A percentile compares a stretch with the other conserved stretches of the same genome.
Evolutionary conservation across 208 protist species (phyloP).

Genomic region (Leishmania martiniquensis): DNA sequence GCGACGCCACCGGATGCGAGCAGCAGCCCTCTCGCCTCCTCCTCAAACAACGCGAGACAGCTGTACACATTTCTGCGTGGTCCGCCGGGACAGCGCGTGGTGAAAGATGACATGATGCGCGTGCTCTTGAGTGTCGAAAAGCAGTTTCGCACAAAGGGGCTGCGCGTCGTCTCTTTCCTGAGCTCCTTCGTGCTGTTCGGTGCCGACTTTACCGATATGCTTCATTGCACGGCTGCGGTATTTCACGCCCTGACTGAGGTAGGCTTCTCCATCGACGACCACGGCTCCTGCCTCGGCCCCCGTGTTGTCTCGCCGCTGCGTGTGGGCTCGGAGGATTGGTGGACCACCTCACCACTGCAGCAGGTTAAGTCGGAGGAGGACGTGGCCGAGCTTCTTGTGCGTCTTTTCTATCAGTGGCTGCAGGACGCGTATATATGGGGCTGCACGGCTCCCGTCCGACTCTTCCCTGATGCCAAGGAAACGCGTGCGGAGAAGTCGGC

Average conservation of each 20-base stretch:
- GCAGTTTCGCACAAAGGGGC: constrained; percentile 39
- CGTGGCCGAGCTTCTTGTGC: constrained; percentile 40
- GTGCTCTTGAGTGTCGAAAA: constrained; percentile 39
- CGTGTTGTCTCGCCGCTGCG: constrained; percentile 32
- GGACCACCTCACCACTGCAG: constrained; percentile 49
- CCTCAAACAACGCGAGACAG: background rate
- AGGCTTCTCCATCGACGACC: constrained; percentile 44
- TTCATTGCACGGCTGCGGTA: constrained; percentile 64
- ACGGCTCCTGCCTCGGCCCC: constrained; percentile 53
- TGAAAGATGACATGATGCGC: constrained; percentile 46
- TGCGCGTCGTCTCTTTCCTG: constrained; percentile 48
- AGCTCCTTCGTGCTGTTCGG: constrained; percentile 51
- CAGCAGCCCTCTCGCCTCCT: background rate
- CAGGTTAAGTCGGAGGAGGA: constrained; percentile 39
- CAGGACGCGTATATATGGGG: constrained; percentile 64
- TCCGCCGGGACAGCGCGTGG: constrained; percentile 48
- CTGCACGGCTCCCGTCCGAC: constrained; percentile 42
- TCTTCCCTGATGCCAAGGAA: constrained; percentile 27
- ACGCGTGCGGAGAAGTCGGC: constrained; percentile 15
- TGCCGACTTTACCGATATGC: constrained; percentile 50
- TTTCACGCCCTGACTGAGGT: constrained; percentile 55
- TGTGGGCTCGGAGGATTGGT: constrained; percentile 25
- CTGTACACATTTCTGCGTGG: constrained; percentile 60
- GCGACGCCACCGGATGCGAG: background rate
- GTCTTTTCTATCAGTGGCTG: constrained; percentile 72